Percentiles rank a stretch among this genome's conserved stretches.
Evolutionary conservation across 73 alveolate species (phyloP).

Genomic region (Breviolum minutum): DNA sequence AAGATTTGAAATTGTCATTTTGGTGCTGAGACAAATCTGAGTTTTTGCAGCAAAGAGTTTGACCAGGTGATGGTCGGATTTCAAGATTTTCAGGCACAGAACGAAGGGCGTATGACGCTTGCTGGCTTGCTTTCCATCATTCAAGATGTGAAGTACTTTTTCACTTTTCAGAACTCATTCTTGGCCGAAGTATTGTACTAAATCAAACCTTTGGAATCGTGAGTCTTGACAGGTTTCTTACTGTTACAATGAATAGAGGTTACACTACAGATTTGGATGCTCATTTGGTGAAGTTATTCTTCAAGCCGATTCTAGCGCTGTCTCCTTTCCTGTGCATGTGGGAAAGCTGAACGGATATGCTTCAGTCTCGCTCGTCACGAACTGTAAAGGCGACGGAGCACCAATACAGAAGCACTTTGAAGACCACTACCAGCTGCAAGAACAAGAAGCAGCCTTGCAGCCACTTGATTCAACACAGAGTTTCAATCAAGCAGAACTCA

Average conservation of each 20-base stretch:
- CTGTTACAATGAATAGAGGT: too few relatives aligned
- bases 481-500: too few relatives aligned
- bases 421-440: slow-evolving; percentile 78
- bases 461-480: background rate
- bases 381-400: slow-evolving; percentile 65
- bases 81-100: slow-evolving; percentile 73
- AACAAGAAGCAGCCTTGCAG: slow-evolving; percentile 82
- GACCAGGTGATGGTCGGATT: slow-evolving; percentile 72
- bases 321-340: too few relatives aligned
- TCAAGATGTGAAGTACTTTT: too few relatives aligned
- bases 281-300: background rate
- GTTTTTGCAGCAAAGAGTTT: background rate
- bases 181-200: too few relatives aligned
- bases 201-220: too few relatives aligned
- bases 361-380: too few relatives aligned
- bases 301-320: too few relatives aligned
- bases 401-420: slow-evolving; percentile 83
- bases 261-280: background rate
- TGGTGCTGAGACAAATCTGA: background rate
- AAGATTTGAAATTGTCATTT: background rate
- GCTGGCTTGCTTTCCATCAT: background rate
- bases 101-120: background rate
- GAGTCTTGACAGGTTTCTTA: too few relatives aligned
- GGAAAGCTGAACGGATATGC: too few relatives aligned
- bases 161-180: too few relatives aligned